Evolutionary conservation across 495 filamentous ascomycete genomes (phyloP), one percentile per base, ranked within the genome.

Genomic region (Daldinia loculata): DNA sequence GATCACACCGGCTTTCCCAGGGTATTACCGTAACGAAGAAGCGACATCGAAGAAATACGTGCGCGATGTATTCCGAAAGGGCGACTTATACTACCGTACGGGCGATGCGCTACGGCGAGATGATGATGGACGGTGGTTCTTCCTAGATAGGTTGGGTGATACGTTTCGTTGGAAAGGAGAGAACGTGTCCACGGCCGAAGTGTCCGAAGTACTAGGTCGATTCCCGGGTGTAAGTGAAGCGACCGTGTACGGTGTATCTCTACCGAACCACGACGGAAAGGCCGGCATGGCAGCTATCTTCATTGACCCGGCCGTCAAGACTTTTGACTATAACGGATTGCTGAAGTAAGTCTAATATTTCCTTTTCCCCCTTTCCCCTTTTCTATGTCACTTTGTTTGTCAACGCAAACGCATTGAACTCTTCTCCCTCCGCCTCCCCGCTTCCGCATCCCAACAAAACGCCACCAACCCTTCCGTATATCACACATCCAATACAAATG

Each of bases 81-180:
- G 91, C 0, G 92, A 95, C 78, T 74, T 90, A 4, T 95, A 86
- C 69, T 94, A 92, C 75, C 86, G 92, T 17, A 88, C 87, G 3
- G 92, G 92, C 14, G 92, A 95, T 77, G 89, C 91, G 6, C 76
- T 94, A 32, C 78, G 89, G 4, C 82, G 89, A 14, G 84, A 86
- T 17, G 71, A 70, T 3, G 91, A 94, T 61, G 92, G 92, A 0
- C 81, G 90, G 14, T 93, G 91, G 91, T 93, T 85, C 76, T 95
- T 95, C 77, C 71, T 92, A 24, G 92, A 95, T 76, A 84, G 83
- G 22, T 80, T 94, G 0, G 92, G 92, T 1, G 92, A 95, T 76
- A 95, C 92, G 0, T 95, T 90, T 80, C 84, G 92, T 4, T 95
- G 92, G 92, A 95, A 94, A 77, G 87, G 87, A 62, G 92, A 94